Base-by-base conservation (phyloP, 129 eudicot genomes). In the Tagetes patula region DNA sequence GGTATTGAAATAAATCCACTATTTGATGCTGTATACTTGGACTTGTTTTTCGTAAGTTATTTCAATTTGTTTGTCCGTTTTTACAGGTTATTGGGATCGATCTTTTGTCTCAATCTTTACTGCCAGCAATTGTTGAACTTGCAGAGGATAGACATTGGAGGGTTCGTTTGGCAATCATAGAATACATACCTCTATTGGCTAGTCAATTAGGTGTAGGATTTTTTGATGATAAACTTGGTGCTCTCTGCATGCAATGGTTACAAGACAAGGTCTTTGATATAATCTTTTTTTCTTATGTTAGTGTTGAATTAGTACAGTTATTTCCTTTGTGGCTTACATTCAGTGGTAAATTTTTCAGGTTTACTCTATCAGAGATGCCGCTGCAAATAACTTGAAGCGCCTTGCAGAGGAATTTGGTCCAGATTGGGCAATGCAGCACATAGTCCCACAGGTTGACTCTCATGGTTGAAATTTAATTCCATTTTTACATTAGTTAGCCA, bases 61-160 rank as follows among this genome's bases (percentile, higher is more conserved):
- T 50, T 65, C 39, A 52, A 55, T 11, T 62, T 63, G 38, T 36
- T 36, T 63, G 31, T 47, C 32, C 65, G 11, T 81, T 84, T 60
- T 31, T 61, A 75, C 89, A 95, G 99, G 99, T 95, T 59, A 88
- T 95, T 69, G 99, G 99, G 69, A 95, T 95, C 37, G 99, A 95
- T 85, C 84, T 95, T 6, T 72, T 95, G 73, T 95, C 99, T 33
- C 99, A 90, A 73, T 95, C 99, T 68, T 70, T 95, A 55, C 60
- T 95, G 48, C 99, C 99, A 34, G 99, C 99, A 33, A 95, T 95
- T 14, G 99, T 95, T 46, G 99, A 95, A 90, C 96, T 95, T 76
- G 99, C 99, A n/a, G 99, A 95, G 76, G 99, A 95, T 71, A 88
- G 99, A 71, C 99, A 95, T 82, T 95, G 99, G 99, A 80, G 99